Base-by-base conservation (phyloP, 2,329 filamentous ascomycete genomes). In the Penicillium thymicola region DNA sequence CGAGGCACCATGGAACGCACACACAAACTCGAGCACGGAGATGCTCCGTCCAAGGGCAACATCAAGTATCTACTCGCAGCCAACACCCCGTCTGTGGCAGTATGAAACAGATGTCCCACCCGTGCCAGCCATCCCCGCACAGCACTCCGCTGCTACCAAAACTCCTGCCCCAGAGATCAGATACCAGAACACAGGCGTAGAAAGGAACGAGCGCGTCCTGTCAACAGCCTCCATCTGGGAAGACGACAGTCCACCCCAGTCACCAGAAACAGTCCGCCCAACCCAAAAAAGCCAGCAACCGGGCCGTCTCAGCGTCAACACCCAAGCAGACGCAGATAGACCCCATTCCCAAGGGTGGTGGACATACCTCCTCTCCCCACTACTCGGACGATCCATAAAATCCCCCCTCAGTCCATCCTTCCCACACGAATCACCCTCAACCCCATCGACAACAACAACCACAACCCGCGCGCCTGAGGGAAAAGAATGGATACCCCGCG, bases 301-400 rank as follows among this genome's bases (percentile, higher is more conserved):
- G 2, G 18, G 37, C 38, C 65, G 59, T 25, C 62, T 69, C 13
- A 74, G 68, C 42, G 66, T 75, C 21, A 74, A 74, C 48, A 73
- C 73, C 5, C 63, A 74, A 23, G n/a, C 41, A 18, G 41, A 52
- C 1, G 57, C 67, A 5, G 72, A 67, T 40, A 69, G 74, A 45
- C 78, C 70, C 30, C 67, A 73, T 27, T 80, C 78, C 0, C 75
- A 79, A 55, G 78, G 78, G 18, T 81, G 78, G 78, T 81, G 78
- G 78, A 80, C 74, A 28, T 71, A 75, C 44, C 67, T 80, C 23
- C 70, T 79, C 2, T 79, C 78, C 1, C 78, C 78, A 0, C 65
- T 79, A 6, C 58, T 79, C 2, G 68, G 69, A 52, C 41, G 48
- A 3, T 52, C 54, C 21, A 64, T 66, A 46, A 70, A 67, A 57